Conservation (phyloP, 2,329 filamentous ascomycete species). For the Aspergillus fumigatiaffinis region DNA sequence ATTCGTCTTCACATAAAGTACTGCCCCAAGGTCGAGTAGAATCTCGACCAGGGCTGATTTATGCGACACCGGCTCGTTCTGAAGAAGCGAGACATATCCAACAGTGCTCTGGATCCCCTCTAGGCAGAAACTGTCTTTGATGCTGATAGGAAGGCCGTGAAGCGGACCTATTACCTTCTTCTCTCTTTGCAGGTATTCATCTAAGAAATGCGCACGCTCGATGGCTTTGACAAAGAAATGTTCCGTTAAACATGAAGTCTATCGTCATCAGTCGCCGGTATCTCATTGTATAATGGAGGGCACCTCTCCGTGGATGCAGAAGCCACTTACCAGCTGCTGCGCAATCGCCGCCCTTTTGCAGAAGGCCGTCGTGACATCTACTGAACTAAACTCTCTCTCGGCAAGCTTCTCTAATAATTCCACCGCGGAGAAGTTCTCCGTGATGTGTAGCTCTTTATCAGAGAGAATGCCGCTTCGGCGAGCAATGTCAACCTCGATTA, state of each 20-base stretch:
- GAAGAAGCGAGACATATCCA: slow-evolving; percentile 14
- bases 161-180: slow-evolving; percentile 33
- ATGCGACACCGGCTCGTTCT: slow-evolving; percentile 4
- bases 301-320: too few relatives aligned
- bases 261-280: not conserved
- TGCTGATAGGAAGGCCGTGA: slow-evolving; percentile 29
- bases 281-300: not conserved
- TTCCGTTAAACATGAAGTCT: slow-evolving; percentile 36
- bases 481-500: slow-evolving; percentile 19
- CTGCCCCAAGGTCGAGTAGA: slow-evolving; percentile 23
- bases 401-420: slow-evolving; percentile 19
- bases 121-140: slow-evolving; percentile 35
- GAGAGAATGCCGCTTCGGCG: slow-evolving; percentile 43
- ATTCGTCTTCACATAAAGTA: slow-evolving; percentile 33
- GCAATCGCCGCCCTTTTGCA: slow-evolving; percentile 38
- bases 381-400: slow-evolving; percentile 15
- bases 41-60: slow-evolving; percentile 24
- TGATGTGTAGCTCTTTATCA: slow-evolving; percentile 46
- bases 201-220: slow-evolving; percentile 34
- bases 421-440: slow-evolving; percentile 25
- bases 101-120: slow-evolving; percentile 16
- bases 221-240: slow-evolving; percentile 35
- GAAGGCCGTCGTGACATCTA: slow-evolving; percentile 32
- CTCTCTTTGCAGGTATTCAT: slow-evolving; percentile 27
- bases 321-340: slow-evolving; percentile 27